These are phyloP conservation scores for Westerdykella sp. DNA, from an alignment of 2,329 filamentous ascomycete species.

Conservation along the genomic window DNA sequence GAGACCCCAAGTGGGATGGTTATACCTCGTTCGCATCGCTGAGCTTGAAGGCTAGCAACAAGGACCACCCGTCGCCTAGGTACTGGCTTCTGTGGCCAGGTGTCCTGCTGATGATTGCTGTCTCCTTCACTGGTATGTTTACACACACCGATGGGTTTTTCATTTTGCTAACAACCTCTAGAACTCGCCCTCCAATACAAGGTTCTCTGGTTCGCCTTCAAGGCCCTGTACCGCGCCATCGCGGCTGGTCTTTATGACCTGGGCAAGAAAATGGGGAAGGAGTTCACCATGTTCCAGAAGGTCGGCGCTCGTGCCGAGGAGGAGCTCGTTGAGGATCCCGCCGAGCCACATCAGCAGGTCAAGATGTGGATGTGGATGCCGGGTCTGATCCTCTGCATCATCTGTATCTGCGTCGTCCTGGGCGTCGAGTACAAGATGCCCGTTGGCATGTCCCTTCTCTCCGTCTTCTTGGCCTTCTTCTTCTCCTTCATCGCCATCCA, in stretches of 20 bases:
- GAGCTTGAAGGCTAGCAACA: conserved; percentile 27
- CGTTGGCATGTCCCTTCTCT: conserved; percentile 52
- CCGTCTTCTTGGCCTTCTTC: conserved; percentile 53
- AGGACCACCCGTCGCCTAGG: conserved; percentile 43
- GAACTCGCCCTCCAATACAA: conserved; percentile 41
- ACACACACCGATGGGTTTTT: not conserved
- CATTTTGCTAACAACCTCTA: not conserved
- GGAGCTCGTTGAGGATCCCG: conserved; percentile 47
- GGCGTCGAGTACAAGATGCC: conserved; percentile 52
- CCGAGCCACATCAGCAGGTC: conserved; percentile 44
- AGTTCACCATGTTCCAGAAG: conserved; percentile 40
- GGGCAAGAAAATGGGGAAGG: conserved; percentile 40
- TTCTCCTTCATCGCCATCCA: conserved; percentile 58
- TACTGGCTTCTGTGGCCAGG: conserved; percentile 51
- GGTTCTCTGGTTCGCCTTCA: conserved; percentile 44
- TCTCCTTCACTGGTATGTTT: conserved; percentile 40
- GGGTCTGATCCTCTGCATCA: conserved; percentile 44
- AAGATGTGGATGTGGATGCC: conserved; percentile 50
- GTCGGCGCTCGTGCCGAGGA: conserved; percentile 36
- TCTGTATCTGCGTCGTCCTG: conserved; percentile 49
- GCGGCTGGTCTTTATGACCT: conserved; percentile 40
- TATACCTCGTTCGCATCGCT: conserved; percentile 40
- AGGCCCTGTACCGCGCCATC: conserved; percentile 45
- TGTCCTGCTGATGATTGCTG: conserved; percentile 47
- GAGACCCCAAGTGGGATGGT: conserved; percentile 42